Base-by-base conservation (phyloP, 169 alveolate genomes). In the Cryptosporidium canis region DNA sequence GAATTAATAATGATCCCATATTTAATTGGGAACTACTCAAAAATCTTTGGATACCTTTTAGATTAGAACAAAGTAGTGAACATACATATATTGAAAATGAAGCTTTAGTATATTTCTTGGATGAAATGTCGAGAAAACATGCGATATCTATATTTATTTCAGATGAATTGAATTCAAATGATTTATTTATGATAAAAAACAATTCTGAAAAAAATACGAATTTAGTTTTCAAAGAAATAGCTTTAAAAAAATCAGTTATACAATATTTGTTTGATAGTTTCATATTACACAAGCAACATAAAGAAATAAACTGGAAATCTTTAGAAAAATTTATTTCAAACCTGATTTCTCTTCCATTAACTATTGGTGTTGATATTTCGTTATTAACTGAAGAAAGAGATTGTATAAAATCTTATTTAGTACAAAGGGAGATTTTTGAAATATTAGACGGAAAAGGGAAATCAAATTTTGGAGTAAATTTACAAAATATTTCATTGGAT, bases 1-100 rank as follows among this genome's bases (percentile, higher is more conserved):
- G 61, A 9, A 4, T 55, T 9, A 77, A 45, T 9, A 41, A 43
- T 27, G 63, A 77, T 61, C 72, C 64, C 21, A 24, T 41, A n/a
- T 55, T 77, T 58, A 58, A 77, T 61, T 77, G 87, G 87, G 33
- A 39, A 24, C 39, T 77, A 41, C 33, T 77, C 0, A 58, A 77
- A 43, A 77, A 56, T 37, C 44, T 77, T 4, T 77, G 87, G 87
- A 27, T 77, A 41, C 87, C 87, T 18, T 77, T 27, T 58, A 77
- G 87, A 41, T 43, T 41, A 1, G n/a, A 24, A 18, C 16, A 61
- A 41, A 37, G 12, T n/a, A 14, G 11, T 2, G 24, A 51, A 29
- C 16, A n/a, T n/a, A n/a, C 43, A 55, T 3, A 37, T 27, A 21
- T 18, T 7, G 84, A 55, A 33, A 43, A 39, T 5, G 35, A 58